Evolutionary conservation across 208 protist genomes (phyloP).

Genomic region (Tritrichomonas foetus): DNA sequence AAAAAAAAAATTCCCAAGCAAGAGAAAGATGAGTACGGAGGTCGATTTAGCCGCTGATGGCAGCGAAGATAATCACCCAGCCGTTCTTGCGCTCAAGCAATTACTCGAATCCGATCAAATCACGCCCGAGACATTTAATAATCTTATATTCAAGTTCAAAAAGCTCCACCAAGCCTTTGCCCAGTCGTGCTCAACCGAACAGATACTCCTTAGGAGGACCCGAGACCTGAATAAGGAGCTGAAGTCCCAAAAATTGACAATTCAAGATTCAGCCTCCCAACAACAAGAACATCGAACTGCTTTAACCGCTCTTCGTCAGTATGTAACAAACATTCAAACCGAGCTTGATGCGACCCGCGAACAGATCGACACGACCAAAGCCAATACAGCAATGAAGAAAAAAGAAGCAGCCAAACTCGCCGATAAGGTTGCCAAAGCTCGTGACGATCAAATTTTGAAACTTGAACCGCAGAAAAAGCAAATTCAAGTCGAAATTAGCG

Average conservation of each 20-base stretch:
- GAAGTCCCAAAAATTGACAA: conserved; percentile 1
- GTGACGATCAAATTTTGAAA: conserved; percentile 24
- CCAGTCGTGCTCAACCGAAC: conserved; percentile 2
- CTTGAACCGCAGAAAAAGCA: background rate
- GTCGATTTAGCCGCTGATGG: background rate
- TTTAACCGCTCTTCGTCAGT: background rate
- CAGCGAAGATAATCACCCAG: background rate
- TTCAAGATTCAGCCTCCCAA: conserved; percentile 29
- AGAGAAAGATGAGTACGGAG: background rate
- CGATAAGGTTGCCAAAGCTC: background rate
- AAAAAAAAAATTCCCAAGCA: background rate
- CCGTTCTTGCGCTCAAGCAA: background rate
- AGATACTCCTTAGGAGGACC: conserved; percentile 17
- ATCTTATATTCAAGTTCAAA: conserved; percentile 20
- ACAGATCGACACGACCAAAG: background rate
- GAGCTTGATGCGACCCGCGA: background rate
- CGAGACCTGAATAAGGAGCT: conserved; percentile 16
- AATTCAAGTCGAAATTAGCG: background rate
- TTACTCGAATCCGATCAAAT: background rate
- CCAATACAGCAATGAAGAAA: conserved; percentile 11
- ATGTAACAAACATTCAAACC: conserved; percentile 6
- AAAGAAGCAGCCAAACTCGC: background rate
- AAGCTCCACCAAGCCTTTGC: conserved; percentile 28
- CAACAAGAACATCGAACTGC: conserved; percentile 32
- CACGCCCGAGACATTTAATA: background rate